Base-by-base conservation (phyloP, 257 asterid genomes). In the Lantana camara region DNA sequence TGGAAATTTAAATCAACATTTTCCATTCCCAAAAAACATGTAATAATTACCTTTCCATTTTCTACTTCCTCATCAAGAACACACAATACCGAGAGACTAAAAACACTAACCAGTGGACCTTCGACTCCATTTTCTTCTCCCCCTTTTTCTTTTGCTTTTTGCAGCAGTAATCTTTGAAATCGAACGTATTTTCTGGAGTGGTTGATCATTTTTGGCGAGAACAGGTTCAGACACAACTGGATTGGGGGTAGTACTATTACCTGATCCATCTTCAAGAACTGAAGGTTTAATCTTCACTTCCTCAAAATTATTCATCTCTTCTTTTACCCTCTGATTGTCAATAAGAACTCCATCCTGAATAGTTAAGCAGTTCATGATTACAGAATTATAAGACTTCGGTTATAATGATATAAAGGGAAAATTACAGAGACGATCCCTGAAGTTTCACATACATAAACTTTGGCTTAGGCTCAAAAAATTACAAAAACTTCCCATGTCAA, bases 301-400 rank as follows among this genome's bases (percentile, higher is more conserved):
- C 52, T 68, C 82, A 12, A 56, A 74, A 68, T 63, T 72, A 70
- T 75, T 49, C 83, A 63, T 77, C 81, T 76, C 91, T 61, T 75
- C 82, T 74, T 80, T 83, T 69, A 70, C 74, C 74, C 75, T 79
- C 75, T 66, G 67, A 29, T 76, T 81, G 52, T 83, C 74, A 41
- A 84, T 74, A 74, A 85, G 81, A 56, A 74, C 64, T 21, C 74
- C 89, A 40, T 80, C 95, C 98, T 88, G 79, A 80, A 67, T 6
- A 64, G 57, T 53, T 3, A 41, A 30, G 30, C 44, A 60, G 58
- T 63, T 46, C 52, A 42, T 45, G 17, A 57, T 37, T 24, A 44
- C n/a, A 57, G 63, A 57, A 10, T 22, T 55, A 19, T 12, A 9
- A 59, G 35, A 54, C 9, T 7, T 4, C 5, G 32, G 32, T 27